Base-by-base conservation (phyloP, 768 basidiomycete species). In the Boletus sensibilis region DNA sequence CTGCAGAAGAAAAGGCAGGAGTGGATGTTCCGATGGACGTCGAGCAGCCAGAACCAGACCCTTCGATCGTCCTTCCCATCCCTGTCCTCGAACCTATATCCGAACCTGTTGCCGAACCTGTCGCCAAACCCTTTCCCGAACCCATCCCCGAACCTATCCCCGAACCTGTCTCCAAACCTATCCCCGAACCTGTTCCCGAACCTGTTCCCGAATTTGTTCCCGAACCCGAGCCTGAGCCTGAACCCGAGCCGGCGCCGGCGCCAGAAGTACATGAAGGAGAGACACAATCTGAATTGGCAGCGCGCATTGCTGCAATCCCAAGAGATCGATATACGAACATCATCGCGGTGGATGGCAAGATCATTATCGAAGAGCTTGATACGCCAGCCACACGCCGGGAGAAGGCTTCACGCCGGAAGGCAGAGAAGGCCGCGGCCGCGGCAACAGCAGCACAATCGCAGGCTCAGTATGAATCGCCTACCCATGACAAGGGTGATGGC, bases 361-460 rank as follows among this genome's bases (percentile, higher is more conserved):
- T 86, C 45, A 80, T 88, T 52, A 81, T 90, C 53, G 88, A 91
- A 64, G 82, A 83, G 56, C 75, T 90, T 23, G 89, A 90, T 63
- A 86, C 89, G 6, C 88, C 88, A 35, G 79, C 79, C 4, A 85
- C 81, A 39, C 82, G 88, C 5, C 77, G 81, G 48, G 78, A 82
- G 69, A 88, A 85, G 70, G 76, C 75, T 20, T 68, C 73, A 55
- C 76, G 78, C 9, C 75, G 71, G 49, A 84, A 80, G 64, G 77
- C 64, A n/a, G 70, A 74, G 53, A 70, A 71, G 39, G 75, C 55
- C 46, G 69, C 62, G 35, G 68, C 65, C 1, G 67, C 60, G 1
- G 75, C 59, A 2, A 64, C 55, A 4, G 60, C 62, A 31, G n/a
- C 59, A 6, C 51, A 34, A 41, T 23, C 47, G 41, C 60, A 50